A percentile compares a stretch with the other conserved stretches of the same genome.
Evolutionary conservation across 2,329 filamentous ascomycete genomes (phyloP).

Genomic region (Talaromyces sp.): DNA sequence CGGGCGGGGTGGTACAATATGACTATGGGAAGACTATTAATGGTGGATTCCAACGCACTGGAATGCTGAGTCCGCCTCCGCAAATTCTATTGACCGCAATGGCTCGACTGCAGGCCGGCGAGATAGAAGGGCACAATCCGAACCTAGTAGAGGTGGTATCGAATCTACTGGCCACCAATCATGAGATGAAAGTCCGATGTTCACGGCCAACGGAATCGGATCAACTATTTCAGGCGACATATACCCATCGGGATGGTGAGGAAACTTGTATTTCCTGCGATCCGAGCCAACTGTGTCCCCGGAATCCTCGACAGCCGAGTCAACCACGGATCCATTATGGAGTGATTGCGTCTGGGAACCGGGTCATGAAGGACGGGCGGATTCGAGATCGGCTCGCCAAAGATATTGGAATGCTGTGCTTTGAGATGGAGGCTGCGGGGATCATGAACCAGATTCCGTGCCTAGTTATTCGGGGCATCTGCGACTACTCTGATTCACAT

Average conservation of each 20-base stretch:
- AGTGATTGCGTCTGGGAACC: slow-evolving; percentile 21
- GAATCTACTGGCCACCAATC: background rate
- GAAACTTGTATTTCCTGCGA: slow-evolving; percentile 1
- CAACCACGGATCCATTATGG: slow-evolving; percentile 20
- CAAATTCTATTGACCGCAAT: slow-evolving; percentile 3
- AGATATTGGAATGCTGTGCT: slow-evolving; percentile 2
- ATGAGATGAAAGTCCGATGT: background rate
- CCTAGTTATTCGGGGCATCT: slow-evolving; percentile 13
- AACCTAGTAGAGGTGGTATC: background rate
- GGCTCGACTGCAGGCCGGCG: background rate
- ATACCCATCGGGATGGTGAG: background rate
- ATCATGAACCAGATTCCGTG: slow-evolving; percentile 10
- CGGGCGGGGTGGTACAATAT: slow-evolving; percentile 9
- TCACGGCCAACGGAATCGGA: slow-evolving; percentile 1
- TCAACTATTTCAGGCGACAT: background rate
- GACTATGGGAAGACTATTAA: slow-evolving; percentile 5
- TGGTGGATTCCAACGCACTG: slow-evolving; percentile 8
- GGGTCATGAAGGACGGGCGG: slow-evolving; percentile 17
- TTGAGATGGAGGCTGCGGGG: slow-evolving; percentile 13
- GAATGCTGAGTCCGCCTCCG: slow-evolving; percentile 14
- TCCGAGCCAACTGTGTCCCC: background rate
- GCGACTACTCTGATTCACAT: slow-evolving; percentile 15
- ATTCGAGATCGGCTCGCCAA: slow-evolving; percentile 13
- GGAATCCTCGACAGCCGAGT: background rate
- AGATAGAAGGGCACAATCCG: background rate